These are phyloP conservation scores for Kodamaea sp. DNA, from an alignment of 1,139 yeast species.

Conservation along the genomic window DNA sequence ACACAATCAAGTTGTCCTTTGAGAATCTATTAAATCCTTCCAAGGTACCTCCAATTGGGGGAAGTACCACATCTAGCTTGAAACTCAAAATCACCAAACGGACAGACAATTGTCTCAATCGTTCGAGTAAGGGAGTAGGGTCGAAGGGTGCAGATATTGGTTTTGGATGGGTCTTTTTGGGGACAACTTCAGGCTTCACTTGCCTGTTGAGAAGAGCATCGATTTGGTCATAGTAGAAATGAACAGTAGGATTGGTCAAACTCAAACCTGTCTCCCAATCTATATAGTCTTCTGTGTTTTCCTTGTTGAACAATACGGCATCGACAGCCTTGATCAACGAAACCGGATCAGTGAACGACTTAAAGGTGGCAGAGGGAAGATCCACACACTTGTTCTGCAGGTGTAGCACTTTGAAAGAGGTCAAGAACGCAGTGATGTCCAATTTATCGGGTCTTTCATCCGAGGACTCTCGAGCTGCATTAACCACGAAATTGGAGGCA, in stretches of 20 bases:
- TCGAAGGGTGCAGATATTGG: background rate
- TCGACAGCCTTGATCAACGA: conserved; percentile 14
- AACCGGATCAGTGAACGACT: conserved; percentile 13
- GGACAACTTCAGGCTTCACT: background rate
- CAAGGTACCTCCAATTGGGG: conserved; percentile 24
- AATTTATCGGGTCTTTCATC: conserved; percentile 15
- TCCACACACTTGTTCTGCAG: conserved; percentile 34
- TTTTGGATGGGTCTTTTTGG: background rate
- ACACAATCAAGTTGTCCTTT: conserved; percentile 28
- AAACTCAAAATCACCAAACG: conserved; percentile 37
- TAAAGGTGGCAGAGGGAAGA: conserved; percentile 36
- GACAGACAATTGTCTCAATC: conserved; percentile 13
- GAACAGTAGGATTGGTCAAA: conserved; percentile 36
- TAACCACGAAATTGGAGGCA: conserved; percentile 24
- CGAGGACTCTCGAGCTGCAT: conserved; percentile 11
- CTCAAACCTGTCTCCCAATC: conserved; percentile 14
- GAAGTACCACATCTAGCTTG: conserved; percentile 32
- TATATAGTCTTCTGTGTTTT: conserved; percentile 11
- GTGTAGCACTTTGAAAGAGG: conserved; percentile 34
- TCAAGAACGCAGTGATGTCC: conserved; percentile 20
- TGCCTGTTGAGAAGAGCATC: conserved; percentile 15
- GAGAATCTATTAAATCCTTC: conserved; percentile 31
- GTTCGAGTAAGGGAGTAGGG: background rate
- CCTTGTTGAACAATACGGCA: conserved; percentile 2
- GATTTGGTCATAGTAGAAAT: conserved; percentile 43